phyloP scores from a whole-genome alignment of 768 basidiomycete genomes.

The Mycena venus region DNA sequence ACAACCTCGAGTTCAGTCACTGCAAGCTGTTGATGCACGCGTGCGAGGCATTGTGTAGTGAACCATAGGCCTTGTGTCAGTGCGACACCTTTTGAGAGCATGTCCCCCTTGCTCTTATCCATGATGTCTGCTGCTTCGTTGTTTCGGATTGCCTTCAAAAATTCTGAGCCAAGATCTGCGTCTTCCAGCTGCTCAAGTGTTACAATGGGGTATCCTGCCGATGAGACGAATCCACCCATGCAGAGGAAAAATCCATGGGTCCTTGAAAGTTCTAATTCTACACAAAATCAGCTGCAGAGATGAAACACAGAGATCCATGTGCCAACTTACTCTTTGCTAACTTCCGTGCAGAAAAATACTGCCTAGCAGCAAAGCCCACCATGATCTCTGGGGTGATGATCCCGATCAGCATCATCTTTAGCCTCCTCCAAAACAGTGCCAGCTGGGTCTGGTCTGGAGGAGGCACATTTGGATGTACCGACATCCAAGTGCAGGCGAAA shows the following conservation, averaged over 20 bases:
- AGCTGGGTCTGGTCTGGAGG: constrained; percentile 11
- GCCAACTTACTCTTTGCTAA: background rate
- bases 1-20: constrained; percentile 51
- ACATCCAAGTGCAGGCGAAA: constrained; percentile 39
- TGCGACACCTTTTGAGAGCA: constrained; percentile 49
- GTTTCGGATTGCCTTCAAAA: background rate
- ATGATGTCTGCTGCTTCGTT: constrained; percentile 30
- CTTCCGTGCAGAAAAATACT: constrained; percentile 29
- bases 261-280: constrained; percentile 3
- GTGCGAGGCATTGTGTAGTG: constrained; percentile 43
- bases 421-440: constrained; percentile 8
- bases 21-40: too few species aligned
- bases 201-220: constrained; percentile 7
- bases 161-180: background rate
- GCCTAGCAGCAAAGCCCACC: too few species aligned
- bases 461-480: constrained; percentile 41
- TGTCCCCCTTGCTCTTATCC: constrained; percentile 49
- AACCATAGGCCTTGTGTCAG: constrained; percentile 53
- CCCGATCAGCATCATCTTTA: constrained; percentile 37
- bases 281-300: background rate
- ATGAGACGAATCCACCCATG: constrained; percentile 46
- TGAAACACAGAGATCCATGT: background rate
- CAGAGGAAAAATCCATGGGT: constrained; percentile 41
- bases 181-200: constrained; percentile 30
- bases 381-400: too few species aligned